Conservation (phyloP, 2,329 filamentous ascomycete genomes). For the Alternaria arbusti region DNA sequence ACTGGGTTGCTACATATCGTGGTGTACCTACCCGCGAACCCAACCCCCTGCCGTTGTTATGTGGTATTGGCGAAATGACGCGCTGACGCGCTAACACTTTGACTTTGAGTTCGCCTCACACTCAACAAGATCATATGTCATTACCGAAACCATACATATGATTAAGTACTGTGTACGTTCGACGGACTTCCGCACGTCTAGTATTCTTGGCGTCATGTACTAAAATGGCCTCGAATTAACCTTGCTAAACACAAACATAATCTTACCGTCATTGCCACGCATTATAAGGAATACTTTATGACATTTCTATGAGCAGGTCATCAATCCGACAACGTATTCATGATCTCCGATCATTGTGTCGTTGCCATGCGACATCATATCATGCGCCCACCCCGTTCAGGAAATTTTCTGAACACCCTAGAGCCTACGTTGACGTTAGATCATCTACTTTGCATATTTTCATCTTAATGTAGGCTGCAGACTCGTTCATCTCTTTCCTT, state of each 20-base stretch:
- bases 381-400: neutral
- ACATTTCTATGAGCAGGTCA: neutral
- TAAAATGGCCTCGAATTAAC: neutral
- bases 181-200: neutral
- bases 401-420: neutral
- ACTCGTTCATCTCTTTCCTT: neutral
- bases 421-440: neutral
- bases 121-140: neutral
- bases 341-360: neutral
- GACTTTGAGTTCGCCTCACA: neutral
- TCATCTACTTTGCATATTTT: neutral
- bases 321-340: neutral
- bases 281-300: neutral
- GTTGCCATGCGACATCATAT: neutral
- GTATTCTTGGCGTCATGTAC: neutral
- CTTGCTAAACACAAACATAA: neutral
- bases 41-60: neutral
- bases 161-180: neutral
- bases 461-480: neutral
- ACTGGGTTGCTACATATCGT: neutral
- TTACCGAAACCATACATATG: neutral
- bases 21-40: conserved; percentile 1
- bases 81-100: neutral
- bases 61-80: neutral
- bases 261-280: neutral